Conservation (phyloP, 192 early-diverging fungal genomes). For the Radiomyces spectabilis region DNA sequence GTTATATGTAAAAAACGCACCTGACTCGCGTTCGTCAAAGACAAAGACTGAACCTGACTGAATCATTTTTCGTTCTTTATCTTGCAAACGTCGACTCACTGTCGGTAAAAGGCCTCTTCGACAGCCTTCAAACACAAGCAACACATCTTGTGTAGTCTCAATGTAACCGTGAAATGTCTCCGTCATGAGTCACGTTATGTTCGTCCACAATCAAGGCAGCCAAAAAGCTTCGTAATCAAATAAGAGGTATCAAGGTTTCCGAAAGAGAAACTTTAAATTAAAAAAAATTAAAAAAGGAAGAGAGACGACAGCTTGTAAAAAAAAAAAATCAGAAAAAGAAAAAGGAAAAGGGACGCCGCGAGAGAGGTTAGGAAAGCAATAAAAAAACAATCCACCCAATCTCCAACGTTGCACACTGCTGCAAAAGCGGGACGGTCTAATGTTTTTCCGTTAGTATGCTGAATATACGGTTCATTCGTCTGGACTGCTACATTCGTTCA, state of each 20-base stretch:
- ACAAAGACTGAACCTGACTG: conserved; percentile 75
- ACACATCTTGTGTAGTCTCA: conserved; percentile 68
- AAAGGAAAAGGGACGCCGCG: not conserved
- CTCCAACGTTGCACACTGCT: too few relatives aligned
- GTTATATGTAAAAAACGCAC: too few relatives aligned
- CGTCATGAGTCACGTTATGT: conserved; percentile 6
- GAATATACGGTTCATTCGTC: too few relatives aligned
- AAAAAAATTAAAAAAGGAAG: not conserved
- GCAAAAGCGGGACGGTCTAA: too few relatives aligned
- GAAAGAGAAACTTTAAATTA: not conserved
- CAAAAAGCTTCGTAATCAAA: too few relatives aligned
- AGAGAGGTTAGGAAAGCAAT: too few relatives aligned
- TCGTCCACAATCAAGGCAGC: too few relatives aligned
- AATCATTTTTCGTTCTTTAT: conserved; percentile 64
- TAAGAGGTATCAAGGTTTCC: too few relatives aligned
- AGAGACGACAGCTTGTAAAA: not conserved
- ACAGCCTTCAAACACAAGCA: conserved; percentile 75
- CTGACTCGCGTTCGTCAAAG: conserved; percentile 78
- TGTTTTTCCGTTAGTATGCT: too few relatives aligned
- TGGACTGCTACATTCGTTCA: too few relatives aligned
- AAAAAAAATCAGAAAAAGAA: not conserved
- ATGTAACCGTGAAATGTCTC: conserved; percentile 61
- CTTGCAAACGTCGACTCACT: conserved; percentile 64
- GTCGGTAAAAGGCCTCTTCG: conserved; percentile 57
- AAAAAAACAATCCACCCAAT: too few relatives aligned